Percentiles rank a stretch among this genome's conserved stretches.
Conservation (phyloP, 164 flowering plant genomes). For the Liquidambar formosana region DNA sequence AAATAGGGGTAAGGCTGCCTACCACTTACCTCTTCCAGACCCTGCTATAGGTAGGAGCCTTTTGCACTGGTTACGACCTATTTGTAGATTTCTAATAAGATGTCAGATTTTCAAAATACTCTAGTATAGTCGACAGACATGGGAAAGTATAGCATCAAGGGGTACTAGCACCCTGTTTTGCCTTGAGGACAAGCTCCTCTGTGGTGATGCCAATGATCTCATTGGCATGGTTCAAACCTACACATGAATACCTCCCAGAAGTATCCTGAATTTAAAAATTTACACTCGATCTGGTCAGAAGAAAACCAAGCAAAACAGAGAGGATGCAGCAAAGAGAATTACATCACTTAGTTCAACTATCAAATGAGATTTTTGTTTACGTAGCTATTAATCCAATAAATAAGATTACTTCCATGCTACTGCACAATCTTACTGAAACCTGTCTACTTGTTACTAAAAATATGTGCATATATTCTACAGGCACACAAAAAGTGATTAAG, state of each 20-base stretch:
- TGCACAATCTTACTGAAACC: too few relatives aligned
- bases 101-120: too few relatives aligned
- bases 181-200: slow-evolving; percentile 68
- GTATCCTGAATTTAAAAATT: slow-evolving; percentile 38
- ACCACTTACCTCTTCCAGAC: too few relatives aligned
- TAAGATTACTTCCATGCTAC: slow-evolving; percentile 2
- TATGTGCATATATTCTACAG: too few relatives aligned
- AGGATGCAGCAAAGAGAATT: not conserved
- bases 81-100: too few relatives aligned
- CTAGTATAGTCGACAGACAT: too few relatives aligned
- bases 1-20: too few relatives aligned
- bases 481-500: too few relatives aligned
- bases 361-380: not conserved
- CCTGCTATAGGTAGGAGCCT: too few relatives aligned
- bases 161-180: slow-evolving; percentile 29
- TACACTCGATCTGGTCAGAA: not conserved
- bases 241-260: slow-evolving; percentile 51
- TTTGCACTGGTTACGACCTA: too few relatives aligned
- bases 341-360: not conserved
- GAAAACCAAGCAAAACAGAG: not conserved
- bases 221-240: slow-evolving; percentile 59
- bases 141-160: too few relatives aligned
- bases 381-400: not conserved
- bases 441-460: too few relatives aligned
- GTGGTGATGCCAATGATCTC: slow-evolving; percentile 78